Base-by-base conservation (phyloP, 768 basidiomycete genomes). In the Rickenella mellea region DNA sequence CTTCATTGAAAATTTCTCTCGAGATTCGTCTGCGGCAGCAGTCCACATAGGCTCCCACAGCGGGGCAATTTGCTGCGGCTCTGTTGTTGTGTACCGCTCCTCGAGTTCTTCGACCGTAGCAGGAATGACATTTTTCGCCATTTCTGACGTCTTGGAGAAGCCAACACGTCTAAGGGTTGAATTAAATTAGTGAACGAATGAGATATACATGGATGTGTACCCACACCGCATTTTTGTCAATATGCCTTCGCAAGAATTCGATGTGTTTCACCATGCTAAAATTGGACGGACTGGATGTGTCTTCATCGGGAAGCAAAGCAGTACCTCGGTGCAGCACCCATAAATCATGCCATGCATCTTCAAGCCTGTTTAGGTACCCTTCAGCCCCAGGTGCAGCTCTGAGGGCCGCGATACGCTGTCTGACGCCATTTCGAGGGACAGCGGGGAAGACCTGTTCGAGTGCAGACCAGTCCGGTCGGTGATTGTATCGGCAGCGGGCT, bases 171-270 rank as follows among this genome's bases (percentile, higher is more conserved):
- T 83, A 47, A n/a, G 24, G 20, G 48, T 24, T 17, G 20, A 17
- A 36, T 26, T 36, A 12, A 22, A 20, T 22, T 4, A 19, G 8
- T 27, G n/a, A 48, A 59, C 44, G 53, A 49, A 25, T 48, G 30
- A 37, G 36, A n/a, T 8, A 31, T 20, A 37, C 11, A 24, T 9
- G 20, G 27, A 43, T 10, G 24, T 40, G 21, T 27, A 73, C 89
- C 62, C 53, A 93, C 92, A 96, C 51, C 1, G 82, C 78, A 56
- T 79, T 81, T 62, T 96, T 96, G 56, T 93, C 87, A 24, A 96
- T 68, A 51, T 88, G 74, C 8, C 69, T 69, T 30, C 93, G 74
- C 40, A 97, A 67, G 53, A 90, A 90, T 48, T 80, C 74, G 24
- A 96, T 56, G 52, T 93, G 90, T n/a, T 70, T 69, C 22, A 79